phyloP scores from a whole-genome alignment of 768 basidiomycete genomes.

The Gautieria morchelliformis region DNA sequence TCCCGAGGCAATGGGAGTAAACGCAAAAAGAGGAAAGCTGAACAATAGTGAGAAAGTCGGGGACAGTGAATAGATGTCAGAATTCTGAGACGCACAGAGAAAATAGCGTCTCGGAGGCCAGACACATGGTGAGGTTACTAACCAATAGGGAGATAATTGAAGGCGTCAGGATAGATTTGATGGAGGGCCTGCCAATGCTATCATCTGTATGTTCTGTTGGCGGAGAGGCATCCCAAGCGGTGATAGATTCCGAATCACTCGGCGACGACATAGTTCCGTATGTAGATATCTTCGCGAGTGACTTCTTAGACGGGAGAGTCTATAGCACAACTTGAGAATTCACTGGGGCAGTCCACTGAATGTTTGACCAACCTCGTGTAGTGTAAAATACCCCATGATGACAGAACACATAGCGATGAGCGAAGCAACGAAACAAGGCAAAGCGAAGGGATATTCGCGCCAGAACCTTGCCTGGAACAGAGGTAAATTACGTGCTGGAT shows the following conservation, averaged over 20 bases:
- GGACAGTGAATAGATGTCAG: not conserved
- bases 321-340: not conserved
- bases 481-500: conserved; percentile 8
- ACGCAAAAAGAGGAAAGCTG: conserved; percentile 10
- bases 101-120: conserved; percentile 6
- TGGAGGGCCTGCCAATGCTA: not conserved
- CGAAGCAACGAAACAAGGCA: conserved; percentile 16
- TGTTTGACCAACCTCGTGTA: conserved; percentile 14
- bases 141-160: conserved; percentile 8
- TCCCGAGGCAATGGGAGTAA: conserved; percentile 11
- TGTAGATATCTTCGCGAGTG: not conserved
- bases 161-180: conserved; percentile 7
- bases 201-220: not conserved
- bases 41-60: not conserved
- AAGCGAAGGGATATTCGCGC: conserved; percentile 13
- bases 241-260: not conserved
- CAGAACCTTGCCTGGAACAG: conserved; percentile 11
- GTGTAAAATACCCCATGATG: conserved; percentile 10
- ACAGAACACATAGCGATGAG: conserved; percentile 10
- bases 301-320: not conserved
- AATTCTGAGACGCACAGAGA: conserved; percentile 3
- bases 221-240: not conserved
- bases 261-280: not conserved
- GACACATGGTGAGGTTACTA: conserved; percentile 4
- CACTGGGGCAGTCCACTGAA: not conserved